A percentile compares a stretch with the other conserved stretches of the same genome.
Conservation (phyloP, 257 asterid species). For the Nicotiana undulata region DNA sequence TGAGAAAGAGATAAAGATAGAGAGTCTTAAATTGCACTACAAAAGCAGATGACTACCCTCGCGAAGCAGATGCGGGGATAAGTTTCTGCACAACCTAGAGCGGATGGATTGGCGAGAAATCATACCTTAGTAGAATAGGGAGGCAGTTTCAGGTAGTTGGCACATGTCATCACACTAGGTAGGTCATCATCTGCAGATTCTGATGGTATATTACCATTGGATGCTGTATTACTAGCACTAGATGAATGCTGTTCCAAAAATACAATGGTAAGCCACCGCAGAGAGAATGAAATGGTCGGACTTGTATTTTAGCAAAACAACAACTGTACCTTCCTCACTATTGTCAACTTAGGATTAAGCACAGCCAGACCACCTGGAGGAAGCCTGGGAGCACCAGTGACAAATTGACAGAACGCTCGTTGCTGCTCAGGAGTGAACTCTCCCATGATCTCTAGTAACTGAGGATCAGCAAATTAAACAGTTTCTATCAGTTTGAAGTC, state of each 20-base stretch:
- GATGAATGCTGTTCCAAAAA: slow-evolving; percentile 68
- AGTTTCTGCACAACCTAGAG: background rate
- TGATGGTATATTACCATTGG: slow-evolving; percentile 52
- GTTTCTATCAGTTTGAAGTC: background rate
- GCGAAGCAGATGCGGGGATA: background rate
- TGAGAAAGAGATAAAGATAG: background rate
- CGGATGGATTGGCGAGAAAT: background rate
- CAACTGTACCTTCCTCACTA: slow-evolving; percentile 81
- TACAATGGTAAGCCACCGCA: background rate
- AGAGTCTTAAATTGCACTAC: background rate
- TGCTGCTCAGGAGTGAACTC: slow-evolving; percentile 92
- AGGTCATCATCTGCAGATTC: slow-evolving; percentile 92
- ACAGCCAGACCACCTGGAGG: slow-evolving; percentile 97
- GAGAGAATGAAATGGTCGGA: background rate
- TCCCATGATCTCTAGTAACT: slow-evolving; percentile 98
- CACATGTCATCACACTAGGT: slow-evolving; percentile 99
- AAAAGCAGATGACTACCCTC: background rate
- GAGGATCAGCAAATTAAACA: slow-evolving; percentile 7
- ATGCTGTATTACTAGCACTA: slow-evolving; percentile 33
- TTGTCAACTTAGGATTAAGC: slow-evolving; percentile 89
- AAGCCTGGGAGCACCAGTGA: slow-evolving; percentile 98
- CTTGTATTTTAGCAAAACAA: background rate
- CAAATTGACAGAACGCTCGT: slow-evolving; percentile 94
- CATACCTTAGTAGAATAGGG: slow-evolving; percentile 93
- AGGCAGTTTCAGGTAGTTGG: slow-evolving; percentile 98